Percentiles rank a stretch among this genome's conserved stretches.
phyloP scores from a whole-genome alignment of 495 filamentous ascomycete species.

The Glutinoglossum americanum region DNA sequence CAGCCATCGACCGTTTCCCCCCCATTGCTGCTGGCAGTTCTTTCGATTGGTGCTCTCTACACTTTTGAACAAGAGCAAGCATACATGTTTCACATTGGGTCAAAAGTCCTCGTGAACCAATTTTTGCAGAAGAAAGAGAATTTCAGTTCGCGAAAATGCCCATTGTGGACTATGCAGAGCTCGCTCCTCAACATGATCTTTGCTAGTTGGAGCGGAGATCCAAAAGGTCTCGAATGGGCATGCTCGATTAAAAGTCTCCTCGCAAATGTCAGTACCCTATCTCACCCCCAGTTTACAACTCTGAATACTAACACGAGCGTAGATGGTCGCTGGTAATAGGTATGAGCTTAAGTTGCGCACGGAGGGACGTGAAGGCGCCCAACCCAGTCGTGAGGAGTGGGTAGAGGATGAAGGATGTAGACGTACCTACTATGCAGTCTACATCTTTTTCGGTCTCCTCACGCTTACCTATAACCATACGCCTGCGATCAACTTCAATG shows the following conservation, averaged over 20 bases:
- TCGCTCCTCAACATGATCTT: slow-evolving; percentile 96
- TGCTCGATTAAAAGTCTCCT: slow-evolving; percentile 96
- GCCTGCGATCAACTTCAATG: slow-evolving; percentile 90
- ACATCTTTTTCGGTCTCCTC: slow-evolving; percentile 94
- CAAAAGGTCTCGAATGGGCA: slow-evolving; percentile 94
- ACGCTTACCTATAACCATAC: slow-evolving; percentile 97
- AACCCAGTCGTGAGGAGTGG: slow-evolving; percentile 74
- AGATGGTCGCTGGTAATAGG: slow-evolving; percentile 91
- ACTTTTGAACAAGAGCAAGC: slow-evolving; percentile 93
- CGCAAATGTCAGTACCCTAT: slow-evolving; percentile 36
- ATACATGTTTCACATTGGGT: slow-evolving; percentile 90
- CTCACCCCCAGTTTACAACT: background rate
- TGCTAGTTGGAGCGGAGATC: slow-evolving; percentile 96
- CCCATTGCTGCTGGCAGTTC: slow-evolving; percentile 66
- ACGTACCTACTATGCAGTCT: slow-evolving; percentile 96
- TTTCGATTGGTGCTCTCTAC: slow-evolving; percentile 92
- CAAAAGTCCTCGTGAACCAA: slow-evolving; percentile 88
- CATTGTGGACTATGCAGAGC: slow-evolving; percentile 93
- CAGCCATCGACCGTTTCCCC: slow-evolving; percentile 54
- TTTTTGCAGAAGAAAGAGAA: slow-evolving; percentile 96
- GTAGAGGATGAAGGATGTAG: slow-evolving; percentile 91
- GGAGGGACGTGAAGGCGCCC: slow-evolving; percentile 61
- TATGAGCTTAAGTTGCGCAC: slow-evolving; percentile 87
- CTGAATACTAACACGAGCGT: slow-evolving; percentile 5
- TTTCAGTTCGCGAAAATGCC: slow-evolving; percentile 96